Evolutionary conservation across 768 basidiomycete species (phyloP), one percentile per base, ranked within the genome.

Genomic region (Goffeauzyma gilvescens): DNA sequence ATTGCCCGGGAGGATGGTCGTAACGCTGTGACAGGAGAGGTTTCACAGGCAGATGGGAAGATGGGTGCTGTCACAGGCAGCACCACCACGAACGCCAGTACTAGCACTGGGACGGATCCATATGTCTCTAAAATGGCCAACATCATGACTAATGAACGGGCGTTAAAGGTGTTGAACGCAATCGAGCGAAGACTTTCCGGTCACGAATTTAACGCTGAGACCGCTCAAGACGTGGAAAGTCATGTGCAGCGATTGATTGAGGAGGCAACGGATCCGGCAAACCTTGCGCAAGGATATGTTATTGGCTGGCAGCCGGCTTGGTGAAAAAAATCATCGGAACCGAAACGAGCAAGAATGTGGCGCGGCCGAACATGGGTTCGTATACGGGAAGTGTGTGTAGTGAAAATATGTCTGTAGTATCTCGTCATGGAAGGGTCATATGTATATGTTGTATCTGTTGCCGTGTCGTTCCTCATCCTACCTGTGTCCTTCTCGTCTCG

Each of bases 121-220:
- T 63, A 57, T 34, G 51, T 55, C 45, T 54, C 58, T 2, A 55
- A 50, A 42, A 54, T 55, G n/a, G 46, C 45, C 0, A 47, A 50
- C 6, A 32, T 32, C 9, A 61, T 58, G 57, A 63, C 62, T 8
- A 63, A 63, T 37, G 43, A 45, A 10, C 55, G 56, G 32, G 62
- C 62, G 10, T 33, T 63, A 23, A 48, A 55, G 46, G 61, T 63
- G 3, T 44, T 63, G 31, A 49, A 55, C 15, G 34, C 52, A 33
- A 63, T 63, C 30, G 62, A 63, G 44, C 41, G 48, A 32, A 63
- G 61, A 44, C 43, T 63, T n/a, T 45, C 52, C 9, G 62, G 57
- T 18, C 20, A 32, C 8, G 37, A 31, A 14, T 20, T 39, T 21
- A 13, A 24, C 1, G 39, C 38, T n/a, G 32, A 25, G 12, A 31